Evolutionary conservation across 495 filamentous ascomycete genomes (phyloP), one percentile per base, ranked within the genome.

Genomic region (Penicillium manginii): DNA sequence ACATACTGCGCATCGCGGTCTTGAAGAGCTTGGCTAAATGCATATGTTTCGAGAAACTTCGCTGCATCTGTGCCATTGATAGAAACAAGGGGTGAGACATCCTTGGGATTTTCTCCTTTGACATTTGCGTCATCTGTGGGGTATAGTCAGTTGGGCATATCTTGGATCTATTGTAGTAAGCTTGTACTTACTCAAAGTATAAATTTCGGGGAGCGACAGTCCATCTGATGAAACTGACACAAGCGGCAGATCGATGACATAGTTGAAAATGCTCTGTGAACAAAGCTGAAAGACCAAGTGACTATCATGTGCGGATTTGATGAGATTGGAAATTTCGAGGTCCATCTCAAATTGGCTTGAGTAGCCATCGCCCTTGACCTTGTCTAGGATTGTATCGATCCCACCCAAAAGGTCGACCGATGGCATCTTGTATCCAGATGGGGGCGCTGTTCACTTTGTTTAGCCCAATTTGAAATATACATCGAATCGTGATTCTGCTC

Each of bases 401-500:
- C 69, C 77, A 7, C 66, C 72, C 7, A 79, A 6, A 4, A 87
- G 64, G 62, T 88, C 84, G 10, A 81, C 65, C 2, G 75, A 57
- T 3, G 81, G 83, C 61, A 84, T 81, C 33, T 80, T 75, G 65
- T 87, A 88, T 15, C 74, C 77, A 15, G 71, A 53, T 2, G 84
- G 83, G 10, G 85, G 85, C 32, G 78, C 73, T 66, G 33, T 15
- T 0, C 7, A 18, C 14, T 19, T 19, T 43, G 14, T 19, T 67
- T 33, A 65, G 59, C 4, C 53, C 4, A 4, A 29, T 29, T 15
- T 4, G 17, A 55, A 22, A 8, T 29, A 2, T 31, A n/a, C 10
- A 2, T 29, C 4, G 5, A 9, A 10, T 18, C 11, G 21, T 29
- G 12, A 45, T 31, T 49, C 23, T 7, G 55, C 39, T 32, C 59